phyloP scores from a whole-genome alignment of 23 red algal species.

The Agarophyton chilense region DNA sequence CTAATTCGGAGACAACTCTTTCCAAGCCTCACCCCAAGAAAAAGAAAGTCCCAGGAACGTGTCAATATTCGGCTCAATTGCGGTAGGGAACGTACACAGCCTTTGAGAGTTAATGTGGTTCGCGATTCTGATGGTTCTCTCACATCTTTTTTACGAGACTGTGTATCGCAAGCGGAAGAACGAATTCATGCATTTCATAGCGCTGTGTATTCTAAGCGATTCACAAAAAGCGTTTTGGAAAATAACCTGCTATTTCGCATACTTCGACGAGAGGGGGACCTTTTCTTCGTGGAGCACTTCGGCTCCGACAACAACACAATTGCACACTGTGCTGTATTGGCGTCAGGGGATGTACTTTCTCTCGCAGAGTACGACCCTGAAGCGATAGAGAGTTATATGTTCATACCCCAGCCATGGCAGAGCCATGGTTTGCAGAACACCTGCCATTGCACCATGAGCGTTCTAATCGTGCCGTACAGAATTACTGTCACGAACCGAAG shows the following conservation, averaged over 20 bases:
- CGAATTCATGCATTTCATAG: background rate
- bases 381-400: conserved; percentile 1
- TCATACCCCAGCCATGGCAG: conserved; percentile 17
- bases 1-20: conserved; percentile 1
- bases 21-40: background rate
- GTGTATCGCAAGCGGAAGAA: conserved; percentile 19
- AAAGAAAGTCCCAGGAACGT: background rate
- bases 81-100: conserved; percentile 37
- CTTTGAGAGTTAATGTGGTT: background rate
- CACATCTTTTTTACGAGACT: conserved; percentile 7
- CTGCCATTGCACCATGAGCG: background rate
- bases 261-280: background rate
- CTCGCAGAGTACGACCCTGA: background rate
- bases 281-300: background rate
- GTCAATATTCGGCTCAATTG: background rate
- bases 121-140: conserved; percentile 1
- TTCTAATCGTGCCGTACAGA: conserved; percentile 18
- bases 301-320: too few relatives aligned
- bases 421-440: background rate
- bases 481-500: background rate
- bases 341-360: background rate
- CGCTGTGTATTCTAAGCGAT: background rate
- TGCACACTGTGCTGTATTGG: background rate
- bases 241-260: conserved; percentile 9
- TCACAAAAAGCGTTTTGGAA: background rate